Evolutionary conservation across 2,329 filamentous ascomycete species (phyloP).

Genomic region (Botrytis fabae): DNA sequence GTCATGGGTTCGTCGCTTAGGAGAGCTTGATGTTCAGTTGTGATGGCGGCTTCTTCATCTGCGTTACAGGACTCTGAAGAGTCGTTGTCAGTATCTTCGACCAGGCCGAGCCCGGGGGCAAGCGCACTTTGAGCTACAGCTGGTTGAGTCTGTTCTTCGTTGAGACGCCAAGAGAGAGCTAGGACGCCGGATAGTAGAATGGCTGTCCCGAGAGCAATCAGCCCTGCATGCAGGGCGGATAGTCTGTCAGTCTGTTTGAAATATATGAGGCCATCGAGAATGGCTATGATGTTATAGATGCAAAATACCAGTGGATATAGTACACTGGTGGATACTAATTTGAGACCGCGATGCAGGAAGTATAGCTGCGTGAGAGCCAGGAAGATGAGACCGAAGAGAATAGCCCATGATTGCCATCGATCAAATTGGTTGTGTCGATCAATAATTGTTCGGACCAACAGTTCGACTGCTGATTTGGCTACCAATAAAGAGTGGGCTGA

Average conservation of each 20-base stretch:
- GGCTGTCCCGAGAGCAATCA: conserved; percentile 83
- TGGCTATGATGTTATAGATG: conserved; percentile 98
- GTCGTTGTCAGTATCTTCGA: conserved; percentile 66
- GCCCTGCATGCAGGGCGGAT: conserved; percentile 69
- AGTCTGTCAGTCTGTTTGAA: conserved; percentile 86
- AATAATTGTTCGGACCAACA: conserved; percentile 82
- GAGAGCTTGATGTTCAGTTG: conserved; percentile 36
- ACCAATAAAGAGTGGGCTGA: conserved; percentile 92
- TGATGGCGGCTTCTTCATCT: conserved; percentile 40
- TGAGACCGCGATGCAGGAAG: conserved; percentile 90
- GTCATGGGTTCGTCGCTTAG: conserved; percentile 38
- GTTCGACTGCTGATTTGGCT: conserved; percentile 93
- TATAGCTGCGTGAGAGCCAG: conserved; percentile 90
- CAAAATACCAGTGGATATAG: conserved; percentile 98
- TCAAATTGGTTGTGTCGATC: conserved; percentile 92
- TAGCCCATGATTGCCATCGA: conserved; percentile 91
- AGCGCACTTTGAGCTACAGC: conserved; percentile 67
- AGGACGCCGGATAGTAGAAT: conserved; percentile 86
- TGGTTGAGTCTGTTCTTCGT: conserved; percentile 68
- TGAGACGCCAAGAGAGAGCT: conserved; percentile 89
- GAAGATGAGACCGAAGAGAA: conserved; percentile 76
- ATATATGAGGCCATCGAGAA: conserved; percentile 94
- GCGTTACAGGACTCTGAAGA: conserved; percentile 50
- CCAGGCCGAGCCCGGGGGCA: conserved; percentile 77
- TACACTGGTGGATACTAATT: conserved; percentile 91